A percentile compares a stretch with the other conserved stretches of the same genome.
phyloP scores from a whole-genome alignment of 2,329 filamentous ascomycete species.

The Penicillium hesseltinei region DNA sequence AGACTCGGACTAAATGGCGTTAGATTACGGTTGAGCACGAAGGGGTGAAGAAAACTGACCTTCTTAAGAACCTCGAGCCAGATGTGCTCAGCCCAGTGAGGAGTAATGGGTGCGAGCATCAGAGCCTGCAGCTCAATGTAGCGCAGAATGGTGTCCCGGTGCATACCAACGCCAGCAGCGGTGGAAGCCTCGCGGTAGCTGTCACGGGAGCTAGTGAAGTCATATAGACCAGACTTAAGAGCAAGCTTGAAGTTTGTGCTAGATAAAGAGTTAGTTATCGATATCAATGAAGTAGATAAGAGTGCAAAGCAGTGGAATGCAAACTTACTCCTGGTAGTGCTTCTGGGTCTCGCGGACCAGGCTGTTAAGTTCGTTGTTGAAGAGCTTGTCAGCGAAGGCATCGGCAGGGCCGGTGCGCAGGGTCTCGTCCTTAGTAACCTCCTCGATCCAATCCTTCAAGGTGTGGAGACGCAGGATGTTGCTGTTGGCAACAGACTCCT shows the following conservation, averaged over 20 bases:
- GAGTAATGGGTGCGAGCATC: conserved; percentile 77
- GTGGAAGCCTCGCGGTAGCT: conserved; percentile 82
- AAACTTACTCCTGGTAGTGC: conserved; percentile 67
- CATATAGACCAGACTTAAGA: conserved; percentile 83
- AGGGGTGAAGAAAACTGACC: conserved; percentile 24
- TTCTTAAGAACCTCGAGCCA: conserved; percentile 88
- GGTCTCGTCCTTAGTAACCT: conserved; percentile 69
- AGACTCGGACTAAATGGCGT: conserved; percentile 54
- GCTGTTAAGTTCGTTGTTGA: conserved; percentile 88
- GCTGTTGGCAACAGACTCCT: conserved; percentile 89
- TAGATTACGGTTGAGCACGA: conserved; percentile 1
- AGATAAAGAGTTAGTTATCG: conserved; percentile 17
- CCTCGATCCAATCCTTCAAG: conserved; percentile 89
- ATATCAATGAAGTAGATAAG: background rate
- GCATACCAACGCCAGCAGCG: conserved; percentile 78
- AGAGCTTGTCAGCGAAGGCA: conserved; percentile 81
- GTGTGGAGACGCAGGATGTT: conserved; percentile 82
- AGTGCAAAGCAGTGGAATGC: background rate
- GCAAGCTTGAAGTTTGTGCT: conserved; percentile 79
- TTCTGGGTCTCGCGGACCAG: conserved; percentile 74
- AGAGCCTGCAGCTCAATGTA: conserved; percentile 87
- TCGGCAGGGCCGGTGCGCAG: conserved; percentile 75
- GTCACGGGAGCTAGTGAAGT: conserved; percentile 83
- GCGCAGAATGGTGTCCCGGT: conserved; percentile 71
- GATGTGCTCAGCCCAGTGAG: conserved; percentile 92